These are phyloP conservation scores for Leishmania aethiopica DNA, from an alignment of 208 protist species.

Conservation along the genomic window DNA sequence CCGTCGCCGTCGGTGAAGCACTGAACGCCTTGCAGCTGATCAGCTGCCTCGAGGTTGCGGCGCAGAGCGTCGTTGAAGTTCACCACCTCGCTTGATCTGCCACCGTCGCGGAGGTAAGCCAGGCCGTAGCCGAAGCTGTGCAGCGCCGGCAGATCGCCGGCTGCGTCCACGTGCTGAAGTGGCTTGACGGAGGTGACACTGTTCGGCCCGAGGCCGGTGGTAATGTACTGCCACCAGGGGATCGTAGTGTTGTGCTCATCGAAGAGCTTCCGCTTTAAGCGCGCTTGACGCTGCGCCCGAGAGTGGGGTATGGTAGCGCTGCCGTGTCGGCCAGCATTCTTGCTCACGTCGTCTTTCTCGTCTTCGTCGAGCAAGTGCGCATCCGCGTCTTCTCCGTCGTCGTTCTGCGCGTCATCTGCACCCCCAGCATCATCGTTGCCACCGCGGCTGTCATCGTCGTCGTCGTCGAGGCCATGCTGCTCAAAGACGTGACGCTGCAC, in stretches of 20 bases:
- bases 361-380: not conserved
- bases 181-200: constrained; percentile 58
- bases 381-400: not conserved
- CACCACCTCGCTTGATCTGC: constrained; percentile 33
- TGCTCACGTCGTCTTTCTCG: not conserved
- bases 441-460: constrained; percentile 11
- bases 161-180: constrained; percentile 43
- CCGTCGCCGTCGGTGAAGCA: constrained; percentile 80
- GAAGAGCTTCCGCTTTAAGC: constrained; percentile 44
- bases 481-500: constrained; percentile 18
- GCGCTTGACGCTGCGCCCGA: not conserved
- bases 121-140: constrained; percentile 84
- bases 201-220: constrained; percentile 55
- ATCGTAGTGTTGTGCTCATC: constrained; percentile 44
- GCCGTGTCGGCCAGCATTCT: not conserved
- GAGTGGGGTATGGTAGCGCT: not conserved
- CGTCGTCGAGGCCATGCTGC: constrained; percentile 19
- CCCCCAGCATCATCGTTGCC: not conserved
- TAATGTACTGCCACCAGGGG: constrained; percentile 87
- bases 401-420: not conserved
- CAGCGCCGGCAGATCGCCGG: constrained; percentile 55
- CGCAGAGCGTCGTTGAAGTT: constrained; percentile 48
- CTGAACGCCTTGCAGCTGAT: constrained; percentile 74
- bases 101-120: constrained; percentile 28
- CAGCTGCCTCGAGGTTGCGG: constrained; percentile 60